A percentile compares a stretch with the other conserved stretches of the same genome.
Conservation (phyloP, 176 grass and related monocot genomes). For the Hsuehochloa calcarea region DNA sequence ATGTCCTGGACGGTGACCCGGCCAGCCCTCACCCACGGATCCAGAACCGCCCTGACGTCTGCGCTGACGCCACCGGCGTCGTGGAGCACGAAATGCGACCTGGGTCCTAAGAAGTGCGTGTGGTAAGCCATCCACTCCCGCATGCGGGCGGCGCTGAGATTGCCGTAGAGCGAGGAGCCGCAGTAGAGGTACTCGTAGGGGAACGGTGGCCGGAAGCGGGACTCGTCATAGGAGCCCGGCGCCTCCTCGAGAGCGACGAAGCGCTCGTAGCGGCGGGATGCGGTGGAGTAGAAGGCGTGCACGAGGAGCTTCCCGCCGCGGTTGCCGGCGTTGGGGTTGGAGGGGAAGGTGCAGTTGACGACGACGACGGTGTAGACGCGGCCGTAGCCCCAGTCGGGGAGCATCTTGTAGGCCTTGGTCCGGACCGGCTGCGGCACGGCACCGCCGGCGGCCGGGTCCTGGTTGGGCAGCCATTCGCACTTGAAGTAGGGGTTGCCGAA, state of each 20-base stretch:
- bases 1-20: conserved; percentile 68
- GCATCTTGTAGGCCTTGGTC: conserved; percentile 64
- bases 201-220: conserved; percentile 49
- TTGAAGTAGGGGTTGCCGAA: conserved; percentile 71
- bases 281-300: conserved; percentile 61
- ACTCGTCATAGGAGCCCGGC: conserved; percentile 53
- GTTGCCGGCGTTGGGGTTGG: conserved; percentile 53
- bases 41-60: conserved; percentile 60
- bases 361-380: conserved; percentile 75
- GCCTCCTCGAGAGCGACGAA: conserved; percentile 73
- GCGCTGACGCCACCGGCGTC: conserved; percentile 74
- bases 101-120: conserved; percentile 59
- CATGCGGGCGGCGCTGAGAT: conserved; percentile 54
- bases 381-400: conserved; percentile 93
- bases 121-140: conserved; percentile 93
- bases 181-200: conserved; percentile 87
- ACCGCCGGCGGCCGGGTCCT: not conserved
- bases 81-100: conserved; percentile 75
- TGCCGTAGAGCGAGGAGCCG: conserved; percentile 84
- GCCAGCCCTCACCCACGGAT: conserved; percentile 67
- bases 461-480: conserved; percentile 76
- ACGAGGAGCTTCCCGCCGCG: conserved; percentile 61
- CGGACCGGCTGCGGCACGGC: conserved; percentile 28
- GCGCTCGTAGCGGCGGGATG: conserved; percentile 61
- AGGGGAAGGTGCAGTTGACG: conserved; percentile 78